Evolutionary conservation across 441 rosid genomes (phyloP), one percentile per base, ranked within the genome.

Genomic region (Kokia cookei): DNA sequence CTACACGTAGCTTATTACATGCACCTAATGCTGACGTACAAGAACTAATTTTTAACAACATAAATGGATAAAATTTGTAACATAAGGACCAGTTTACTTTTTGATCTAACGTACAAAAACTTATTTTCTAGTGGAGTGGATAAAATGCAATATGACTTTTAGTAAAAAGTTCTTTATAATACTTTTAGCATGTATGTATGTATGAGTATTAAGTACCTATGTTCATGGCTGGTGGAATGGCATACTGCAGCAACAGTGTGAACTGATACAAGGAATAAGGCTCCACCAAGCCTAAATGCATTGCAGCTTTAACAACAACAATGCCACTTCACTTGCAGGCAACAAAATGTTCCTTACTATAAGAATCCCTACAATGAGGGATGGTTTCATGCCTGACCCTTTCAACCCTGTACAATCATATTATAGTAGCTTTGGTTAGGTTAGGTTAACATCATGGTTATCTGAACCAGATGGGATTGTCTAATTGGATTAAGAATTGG

Each of bases 211-310:
- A 3, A 2, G 7, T 76, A 84, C 88, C 84, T 32, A 86, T 77
- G 65, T 78, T 84, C 81, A 84, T 73, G 29, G 86, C 84, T 0
- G 86, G 89, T 14, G 88, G 89, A 57, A 82, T 61, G 45, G 87
- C 84, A 78, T 62, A 87, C 17, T 84, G 86, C 35, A 87, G 84
- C 60, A 85, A 42, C 19, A 85, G 85, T 8, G 76, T 82, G 26
- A 87, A 84, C 47, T 65, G 76, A 26, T 81, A 87, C 22, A 84
- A 74, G 1, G 85, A 47, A 48, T 85, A 72, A 6, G 85, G 69
- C 5, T 67, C 74, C 51, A 80, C 84, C 27, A 82, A 1, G 11
- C 86, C 88, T 15, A 69, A 50, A 43, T 35, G 65, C 1, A 15
- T 27, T 32, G 82, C 88, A 22, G 65, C 76, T 78, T 84, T 85